Base-by-base conservation (phyloP, 73 alveolate genomes). In the Stentor roeselii region DNA sequence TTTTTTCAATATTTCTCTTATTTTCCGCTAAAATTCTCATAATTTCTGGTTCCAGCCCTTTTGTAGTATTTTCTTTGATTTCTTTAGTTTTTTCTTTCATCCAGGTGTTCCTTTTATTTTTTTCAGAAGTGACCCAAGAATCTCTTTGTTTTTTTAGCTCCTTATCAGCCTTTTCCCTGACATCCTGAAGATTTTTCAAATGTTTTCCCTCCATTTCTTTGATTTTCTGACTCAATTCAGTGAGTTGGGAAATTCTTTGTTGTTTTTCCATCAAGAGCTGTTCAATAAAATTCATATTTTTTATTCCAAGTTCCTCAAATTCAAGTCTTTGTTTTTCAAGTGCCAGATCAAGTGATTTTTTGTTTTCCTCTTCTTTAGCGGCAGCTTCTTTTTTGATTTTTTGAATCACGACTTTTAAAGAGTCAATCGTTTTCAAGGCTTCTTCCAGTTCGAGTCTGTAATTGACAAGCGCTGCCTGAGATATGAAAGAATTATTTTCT, bases 21-120 rank as follows among this genome's bases (percentile, higher is more conserved):
- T 97, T 92, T 59, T 90, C 97, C 39, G 89, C 88, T 37, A 97
- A 78, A 59, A 97, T 82, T 59, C 96, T 88, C 86, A 94, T 90
- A 30, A 97, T 94, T 88, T 95, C 98, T 3, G 99, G 99, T 78
- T 97, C 98, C 3, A 97, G 88, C 27, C 98, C 97, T 87, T 92
- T 93, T 35, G 96, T 94, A 31, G 99, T 95, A 32, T 89, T 76
- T 37, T 90, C 95, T 89, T 95, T 97, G 78, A 97, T 96, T 89
- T 96, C 99, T 59, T 91, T 86, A 40, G 93, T 78, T 85, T 92
- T 97, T 83, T 95, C 98, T 31, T 95, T 89, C 89, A 92, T 97
- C 99, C 99, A 97, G 82, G 92, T 91, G 78, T 96, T 97, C 85
- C 96, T 86, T 59, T 98, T 82, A 50, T 93, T 83, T 87, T 93